Evolutionary conservation across 805 yeast genomes (phyloP).

Genomic region (Yarrowia alimentaria): DNA sequence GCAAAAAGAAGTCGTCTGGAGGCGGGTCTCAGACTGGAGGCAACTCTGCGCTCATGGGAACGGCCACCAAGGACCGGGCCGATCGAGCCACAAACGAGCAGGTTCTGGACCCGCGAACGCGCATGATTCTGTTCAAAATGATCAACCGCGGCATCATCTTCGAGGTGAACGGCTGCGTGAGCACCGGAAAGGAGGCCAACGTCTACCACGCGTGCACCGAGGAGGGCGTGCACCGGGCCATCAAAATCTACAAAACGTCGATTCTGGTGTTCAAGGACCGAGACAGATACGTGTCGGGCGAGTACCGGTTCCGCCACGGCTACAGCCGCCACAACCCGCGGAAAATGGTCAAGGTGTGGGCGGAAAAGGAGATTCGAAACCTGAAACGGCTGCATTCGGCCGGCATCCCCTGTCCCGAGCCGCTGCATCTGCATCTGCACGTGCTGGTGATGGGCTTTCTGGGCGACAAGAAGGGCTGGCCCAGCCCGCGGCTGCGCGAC

Average conservation of each 20-base stretch:
- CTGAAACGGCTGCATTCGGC: constrained; percentile 72
- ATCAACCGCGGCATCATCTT: constrained; percentile 81
- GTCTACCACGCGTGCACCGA: constrained; percentile 73
- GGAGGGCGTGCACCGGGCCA: constrained; percentile 61
- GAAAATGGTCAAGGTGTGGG: constrained; percentile 98
- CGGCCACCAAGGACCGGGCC: constrained; percentile 59
- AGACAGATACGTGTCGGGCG: constrained; percentile 95
- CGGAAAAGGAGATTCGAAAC: constrained; percentile 94
- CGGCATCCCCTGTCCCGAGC: constrained; percentile 93
- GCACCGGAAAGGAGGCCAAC: constrained; percentile 99
- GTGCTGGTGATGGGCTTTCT: constrained; percentile 93
- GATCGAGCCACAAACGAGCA: constrained; percentile 97
- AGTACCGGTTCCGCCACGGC: constrained; percentile 85
- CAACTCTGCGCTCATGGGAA: constrained; percentile 28
- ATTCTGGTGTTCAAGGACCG: constrained; percentile 96
- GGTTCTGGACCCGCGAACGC: constrained; percentile 91
- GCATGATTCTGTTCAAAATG: constrained; percentile 75
- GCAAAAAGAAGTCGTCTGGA: constrained; percentile 27
- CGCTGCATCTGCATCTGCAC: constrained; percentile 82
- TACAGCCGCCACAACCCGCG: constrained; percentile 85
- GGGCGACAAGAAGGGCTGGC: constrained; percentile 72
- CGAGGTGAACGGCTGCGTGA: constrained; percentile 85
- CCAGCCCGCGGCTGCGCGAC: constrained; percentile 87
- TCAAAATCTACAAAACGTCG: constrained; percentile 93
- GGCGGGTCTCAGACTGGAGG: constrained; percentile 33